These are phyloP conservation scores for Pisolithus sp. DNA, from an alignment of 768 basidiomycete genomes.

Conservation along the genomic window DNA sequence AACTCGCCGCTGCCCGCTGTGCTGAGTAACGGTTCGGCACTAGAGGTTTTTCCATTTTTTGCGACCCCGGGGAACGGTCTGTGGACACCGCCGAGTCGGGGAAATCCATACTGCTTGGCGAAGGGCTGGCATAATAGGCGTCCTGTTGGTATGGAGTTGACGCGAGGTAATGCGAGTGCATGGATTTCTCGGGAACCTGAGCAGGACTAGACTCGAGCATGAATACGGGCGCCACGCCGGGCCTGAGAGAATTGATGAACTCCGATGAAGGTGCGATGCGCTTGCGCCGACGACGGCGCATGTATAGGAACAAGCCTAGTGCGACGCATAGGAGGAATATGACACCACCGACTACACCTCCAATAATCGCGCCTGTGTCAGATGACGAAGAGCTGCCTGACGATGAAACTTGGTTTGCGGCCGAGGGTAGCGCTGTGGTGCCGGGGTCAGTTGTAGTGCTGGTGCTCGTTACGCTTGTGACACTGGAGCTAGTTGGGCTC, in stretches of 20 bases:
- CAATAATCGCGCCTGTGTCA: constrained; percentile 44
- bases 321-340: constrained; percentile 31
- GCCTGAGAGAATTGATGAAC: constrained; percentile 35
- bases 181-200: constrained; percentile 13
- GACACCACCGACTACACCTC: constrained; percentile 46
- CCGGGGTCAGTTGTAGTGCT: neutral
- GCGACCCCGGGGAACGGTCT: constrained; percentile 8
- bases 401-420: neutral
- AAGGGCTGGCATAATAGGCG: constrained; percentile 5
- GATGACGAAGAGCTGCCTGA: constrained; percentile 9
- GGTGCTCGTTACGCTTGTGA: neutral
- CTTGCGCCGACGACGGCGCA: constrained; percentile 35
- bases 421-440: neutral
- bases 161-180: constrained; percentile 2
- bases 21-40: constrained; percentile 17
- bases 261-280: constrained; percentile 55
- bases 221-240: constrained; percentile 18
- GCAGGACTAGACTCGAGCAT: constrained; percentile 22
- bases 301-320: constrained; percentile 32
- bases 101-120: constrained; percentile 7
- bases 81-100: constrained; percentile 8
- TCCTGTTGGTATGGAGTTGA: constrained; percentile 13
- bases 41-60: constrained; percentile 17
- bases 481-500: no score
- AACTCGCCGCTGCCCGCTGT: neutral